Evolutionary conservation across 495 filamentous ascomycete species (phyloP).

Genomic region (Penicillium alfredii): DNA sequence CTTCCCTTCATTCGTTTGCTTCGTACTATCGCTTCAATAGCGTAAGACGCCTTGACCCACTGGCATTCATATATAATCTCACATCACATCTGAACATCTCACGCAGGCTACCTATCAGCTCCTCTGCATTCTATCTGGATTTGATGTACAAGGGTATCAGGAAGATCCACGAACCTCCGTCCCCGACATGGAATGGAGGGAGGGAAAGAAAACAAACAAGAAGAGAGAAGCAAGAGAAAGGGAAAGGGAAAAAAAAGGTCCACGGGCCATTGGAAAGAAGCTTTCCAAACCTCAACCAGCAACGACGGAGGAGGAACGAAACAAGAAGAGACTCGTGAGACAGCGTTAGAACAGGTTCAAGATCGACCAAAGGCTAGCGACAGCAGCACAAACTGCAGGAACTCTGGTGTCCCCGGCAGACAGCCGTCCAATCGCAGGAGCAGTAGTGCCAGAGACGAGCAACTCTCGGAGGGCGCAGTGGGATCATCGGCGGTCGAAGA

Average conservation of each 20-base stretch:
- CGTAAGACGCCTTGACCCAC: no score
- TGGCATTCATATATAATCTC: constrained; percentile 7
- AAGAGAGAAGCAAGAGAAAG: constrained; percentile 1
- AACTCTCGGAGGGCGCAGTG: constrained; percentile 8
- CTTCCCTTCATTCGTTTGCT: no score
- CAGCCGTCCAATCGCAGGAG: constrained; percentile 15
- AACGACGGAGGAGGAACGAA: no score
- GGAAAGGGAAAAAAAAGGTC: constrained; percentile 2
- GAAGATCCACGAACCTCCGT: constrained; percentile 19
- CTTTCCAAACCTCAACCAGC: no score
- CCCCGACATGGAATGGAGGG: constrained; percentile 10
- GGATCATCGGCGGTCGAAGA: constrained; percentile 46
- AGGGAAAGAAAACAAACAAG: constrained; percentile 4
- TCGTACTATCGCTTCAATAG: no score
- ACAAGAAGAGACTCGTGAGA: constrained; percentile 22
- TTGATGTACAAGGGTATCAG: constrained; percentile 31
- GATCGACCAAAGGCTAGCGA: constrained; percentile 18
- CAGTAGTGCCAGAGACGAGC: constrained; percentile 15
- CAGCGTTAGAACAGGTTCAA: constrained; percentile 15
- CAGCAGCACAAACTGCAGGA: constrained; percentile 21
- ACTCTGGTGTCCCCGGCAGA: constrained; percentile 15
- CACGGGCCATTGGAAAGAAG: no score
- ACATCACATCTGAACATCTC: constrained; percentile 11
- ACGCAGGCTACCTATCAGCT: constrained; percentile 16
- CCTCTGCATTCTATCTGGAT: constrained; percentile 25